Conservation (phyloP, 2,329 filamentous ascomycete genomes). For the Cercospora nicotianae region DNA sequence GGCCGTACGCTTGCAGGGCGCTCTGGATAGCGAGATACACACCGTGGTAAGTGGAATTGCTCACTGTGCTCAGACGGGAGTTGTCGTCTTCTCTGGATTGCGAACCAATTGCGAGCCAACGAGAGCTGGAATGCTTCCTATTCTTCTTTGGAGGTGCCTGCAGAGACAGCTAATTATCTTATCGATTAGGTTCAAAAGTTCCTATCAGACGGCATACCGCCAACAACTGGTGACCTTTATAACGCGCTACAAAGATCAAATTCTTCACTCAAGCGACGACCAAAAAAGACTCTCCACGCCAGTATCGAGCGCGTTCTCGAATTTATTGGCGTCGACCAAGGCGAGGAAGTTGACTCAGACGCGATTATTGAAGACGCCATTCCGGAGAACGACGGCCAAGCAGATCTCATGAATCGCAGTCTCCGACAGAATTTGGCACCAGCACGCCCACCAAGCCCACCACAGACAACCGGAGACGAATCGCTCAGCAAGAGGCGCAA, state of each 20-base stretch:
- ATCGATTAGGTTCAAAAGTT: conserved; percentile 27
- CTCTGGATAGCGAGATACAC: conserved; percentile 60
- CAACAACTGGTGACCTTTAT: conserved; percentile 56
- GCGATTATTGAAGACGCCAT: conserved; percentile 49
- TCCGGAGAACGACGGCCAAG: conserved; percentile 30
- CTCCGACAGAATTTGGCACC: conserved; percentile 33
- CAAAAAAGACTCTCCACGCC: conserved; percentile 78
- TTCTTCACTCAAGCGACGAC: conserved; percentile 77
- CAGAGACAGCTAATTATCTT: not conserved
- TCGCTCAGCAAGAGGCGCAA: conserved; percentile 53
- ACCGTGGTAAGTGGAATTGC: conserved; percentile 28
- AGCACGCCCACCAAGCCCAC: conserved; percentile 9
- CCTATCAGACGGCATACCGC: conserved; percentile 28
- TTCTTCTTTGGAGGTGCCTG: not conserved
- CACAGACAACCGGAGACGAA: conserved; percentile 32
- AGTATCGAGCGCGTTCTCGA: conserved; percentile 80
- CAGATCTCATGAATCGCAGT: conserved; percentile 64
- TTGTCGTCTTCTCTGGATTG: not conserved
- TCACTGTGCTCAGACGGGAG: too few relatives aligned
- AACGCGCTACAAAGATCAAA: conserved; percentile 82
- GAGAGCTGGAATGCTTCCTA: not conserved
- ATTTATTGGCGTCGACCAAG: conserved; percentile 65
- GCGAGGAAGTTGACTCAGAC: conserved; percentile 55
- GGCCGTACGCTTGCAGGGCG: conserved; percentile 22
- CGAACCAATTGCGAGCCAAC: not conserved